Base-by-base conservation (phyloP, 169 alveolate genomes). In the Plasmodium gallinaceum region DNA sequence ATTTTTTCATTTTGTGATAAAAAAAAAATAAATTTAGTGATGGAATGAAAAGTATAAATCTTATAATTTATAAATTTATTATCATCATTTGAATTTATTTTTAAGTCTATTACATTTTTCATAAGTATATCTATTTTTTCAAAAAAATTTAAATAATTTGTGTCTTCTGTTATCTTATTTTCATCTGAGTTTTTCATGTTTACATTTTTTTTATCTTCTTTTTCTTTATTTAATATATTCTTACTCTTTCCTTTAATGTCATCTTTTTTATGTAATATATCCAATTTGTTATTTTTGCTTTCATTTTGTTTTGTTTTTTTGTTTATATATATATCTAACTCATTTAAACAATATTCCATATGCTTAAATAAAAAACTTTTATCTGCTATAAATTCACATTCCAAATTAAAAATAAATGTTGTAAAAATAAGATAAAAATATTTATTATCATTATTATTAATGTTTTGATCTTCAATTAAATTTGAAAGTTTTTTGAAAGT, bases 381-480 rank as follows among this genome's bases (percentile, higher is more conserved):
- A 42, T 54, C 37, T 52, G 32, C 52, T 14, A 80, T 7, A 12
- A 65, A 20, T 8, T 39, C 80, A 69, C 54, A 51, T 68, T 80
- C 90, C 39, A 72, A 20, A 52, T 32, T 80, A 39, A 80, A 80
- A 32, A 80, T 70, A 60, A 80, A 80, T 3, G 83, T 80, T 16
- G 68, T 54, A 68, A 80, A 80, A 22, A 45, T 10, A 12, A 80
- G 32, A 20, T 20, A 80, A 32, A 80, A 68, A 48, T 57, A 66
- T 60, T 54, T 65, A 24, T 66, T 51, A 5, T 69, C 32, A 54
- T 18, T 43, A 60, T 48, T 37, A 22, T 7, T 20, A 26, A 5
- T 10, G 1, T 54, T 37, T 5, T 22, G n/a, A 51, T 46, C 83
- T 16, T 10, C 42, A 3, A 26, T 39, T 46, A 22, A 60, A 22